Evolutionary conservation across 176 grass and related monocot genomes (phyloP).

Genomic region (Zea mays): DNA sequence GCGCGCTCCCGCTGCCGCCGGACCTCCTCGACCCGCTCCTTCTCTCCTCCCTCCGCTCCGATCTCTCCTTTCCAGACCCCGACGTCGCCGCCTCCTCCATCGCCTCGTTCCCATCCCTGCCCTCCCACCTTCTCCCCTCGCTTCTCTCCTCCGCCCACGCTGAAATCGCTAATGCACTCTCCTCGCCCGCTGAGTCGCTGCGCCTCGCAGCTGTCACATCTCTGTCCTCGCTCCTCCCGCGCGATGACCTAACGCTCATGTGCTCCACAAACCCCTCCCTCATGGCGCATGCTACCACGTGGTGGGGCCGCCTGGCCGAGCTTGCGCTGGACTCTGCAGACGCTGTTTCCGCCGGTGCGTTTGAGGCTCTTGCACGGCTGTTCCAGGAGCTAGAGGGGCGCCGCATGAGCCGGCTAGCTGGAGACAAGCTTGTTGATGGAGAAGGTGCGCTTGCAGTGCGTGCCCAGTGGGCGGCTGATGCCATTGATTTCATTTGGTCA

Average conservation of each 20-base stretch:
- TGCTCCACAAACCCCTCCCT: slow-evolving; percentile 78
- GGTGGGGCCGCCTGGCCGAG: slow-evolving; percentile 77
- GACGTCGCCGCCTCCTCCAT: slow-evolving; percentile 84
- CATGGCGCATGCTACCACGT: slow-evolving; percentile 71
- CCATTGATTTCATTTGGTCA: slow-evolving; percentile 78
- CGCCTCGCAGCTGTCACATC: slow-evolving; percentile 72
- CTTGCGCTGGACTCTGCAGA: slow-evolving; percentile 76
- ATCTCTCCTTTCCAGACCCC: slow-evolving; percentile 90
- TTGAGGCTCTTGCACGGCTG: slow-evolving; percentile 73
- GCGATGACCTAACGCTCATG: slow-evolving; percentile 81
- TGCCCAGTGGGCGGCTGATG: slow-evolving; percentile 79
- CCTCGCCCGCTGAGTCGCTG: slow-evolving; percentile 62
- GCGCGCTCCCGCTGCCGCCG: slow-evolving; percentile 65
- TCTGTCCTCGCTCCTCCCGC: slow-evolving; percentile 68
- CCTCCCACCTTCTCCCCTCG: slow-evolving; percentile 73
- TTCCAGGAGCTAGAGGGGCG: slow-evolving; percentile 96
- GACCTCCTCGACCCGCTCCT: slow-evolving; percentile 78
- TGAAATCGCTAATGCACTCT: slow-evolving; percentile 57
- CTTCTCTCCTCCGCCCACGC: slow-evolving; percentile 80
- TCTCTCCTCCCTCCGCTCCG: slow-evolving; percentile 70
- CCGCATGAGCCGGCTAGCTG: slow-evolving; percentile 87
- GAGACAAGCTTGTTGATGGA: slow-evolving; percentile 92
- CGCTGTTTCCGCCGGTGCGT: slow-evolving; percentile 64
- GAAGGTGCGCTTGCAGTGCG: slow-evolving; percentile 85
- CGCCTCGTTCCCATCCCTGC: slow-evolving; percentile 77